Conservation (phyloP, 768 basidiomycete species). For the Termitomyces heimii region DNA sequence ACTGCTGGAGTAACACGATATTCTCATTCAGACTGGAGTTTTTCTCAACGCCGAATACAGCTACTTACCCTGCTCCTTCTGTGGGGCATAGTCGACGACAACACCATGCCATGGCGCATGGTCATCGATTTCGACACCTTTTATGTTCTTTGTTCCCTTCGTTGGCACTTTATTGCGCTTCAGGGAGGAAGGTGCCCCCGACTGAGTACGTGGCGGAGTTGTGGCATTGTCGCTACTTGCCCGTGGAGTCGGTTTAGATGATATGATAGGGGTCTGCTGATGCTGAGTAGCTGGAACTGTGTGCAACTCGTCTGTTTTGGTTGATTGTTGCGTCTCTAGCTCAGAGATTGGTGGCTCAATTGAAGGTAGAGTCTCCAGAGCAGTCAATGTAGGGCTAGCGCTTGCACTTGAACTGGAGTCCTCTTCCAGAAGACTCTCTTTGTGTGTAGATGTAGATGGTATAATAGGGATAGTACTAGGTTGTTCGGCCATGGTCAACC, state of each 20-base stretch:
- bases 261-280: background rate
- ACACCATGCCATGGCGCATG: slow-evolving; percentile 10
- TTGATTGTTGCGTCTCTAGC: background rate
- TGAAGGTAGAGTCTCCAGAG: slow-evolving; percentile 3
- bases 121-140: background rate
- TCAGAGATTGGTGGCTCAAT: slow-evolving; percentile 1
- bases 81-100: slow-evolving; percentile 8
- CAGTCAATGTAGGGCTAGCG: slow-evolving; percentile 5
- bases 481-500: slow-evolving; percentile 6
- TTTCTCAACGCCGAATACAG: background rate
- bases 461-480: slow-evolving; percentile 9
- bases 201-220: slow-evolving; percentile 5
- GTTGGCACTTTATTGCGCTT: slow-evolving; percentile 1
- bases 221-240: background rate
- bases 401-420: slow-evolving; percentile 4
- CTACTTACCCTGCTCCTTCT: slow-evolving; percentile 11
- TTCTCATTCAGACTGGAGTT: background rate
- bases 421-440: background rate
- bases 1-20: slow-evolving; percentile 4
- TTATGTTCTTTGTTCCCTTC: background rate
- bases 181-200: slow-evolving; percentile 1
- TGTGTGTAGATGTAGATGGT: background rate
- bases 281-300: background rate
- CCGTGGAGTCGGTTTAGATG: background rate
- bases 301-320: background rate